These are phyloP conservation scores for Penicillium sp. DNA, from an alignment of 2,329 filamentous ascomycete genomes.

Conservation along the genomic window DNA sequence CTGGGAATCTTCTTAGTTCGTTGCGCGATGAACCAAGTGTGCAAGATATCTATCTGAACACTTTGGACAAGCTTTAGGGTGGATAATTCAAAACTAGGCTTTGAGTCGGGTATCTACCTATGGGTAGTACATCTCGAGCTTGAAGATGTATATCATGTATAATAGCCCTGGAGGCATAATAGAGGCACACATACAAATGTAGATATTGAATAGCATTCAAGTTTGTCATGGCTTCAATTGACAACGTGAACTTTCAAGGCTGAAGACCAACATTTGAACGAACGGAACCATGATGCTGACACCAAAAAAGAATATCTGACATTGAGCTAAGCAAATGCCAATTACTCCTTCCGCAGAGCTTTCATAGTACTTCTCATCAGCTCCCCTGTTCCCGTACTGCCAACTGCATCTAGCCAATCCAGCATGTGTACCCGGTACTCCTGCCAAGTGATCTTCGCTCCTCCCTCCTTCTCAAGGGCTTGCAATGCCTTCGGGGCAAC, in stretches of 20 bases:
- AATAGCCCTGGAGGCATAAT: conserved; percentile 15
- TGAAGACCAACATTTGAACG: not conserved
- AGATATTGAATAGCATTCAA: not conserved
- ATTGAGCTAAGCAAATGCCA: not conserved
- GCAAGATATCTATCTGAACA: conserved; percentile 77
- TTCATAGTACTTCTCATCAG: conserved; percentile 83
- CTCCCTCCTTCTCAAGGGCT: conserved; percentile 64
- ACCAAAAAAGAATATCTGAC: not conserved
- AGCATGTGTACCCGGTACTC: conserved; percentile 75
- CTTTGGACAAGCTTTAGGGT: conserved; percentile 28
- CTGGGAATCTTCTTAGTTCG: conserved; percentile 59
- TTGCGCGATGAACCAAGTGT: conserved; percentile 69
- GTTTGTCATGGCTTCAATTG: not conserved
- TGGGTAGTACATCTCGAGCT: not conserved
- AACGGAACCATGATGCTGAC: not conserved
- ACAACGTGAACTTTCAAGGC: not conserved
- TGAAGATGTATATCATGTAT: conserved; percentile 8
- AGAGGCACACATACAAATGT: not conserved
- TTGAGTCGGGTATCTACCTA: not conserved
- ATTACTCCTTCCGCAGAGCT: conserved; percentile 58
- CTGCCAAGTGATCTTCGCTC: conserved; percentile 68
- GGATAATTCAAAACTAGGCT: not conserved
- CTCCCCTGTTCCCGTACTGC: conserved; percentile 65
- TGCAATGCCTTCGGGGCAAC: conserved; percentile 68
- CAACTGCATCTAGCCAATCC: conserved; percentile 63